Conservation (phyloP, 73 alveolate genomes). For the Uronychia setigera region DNA sequence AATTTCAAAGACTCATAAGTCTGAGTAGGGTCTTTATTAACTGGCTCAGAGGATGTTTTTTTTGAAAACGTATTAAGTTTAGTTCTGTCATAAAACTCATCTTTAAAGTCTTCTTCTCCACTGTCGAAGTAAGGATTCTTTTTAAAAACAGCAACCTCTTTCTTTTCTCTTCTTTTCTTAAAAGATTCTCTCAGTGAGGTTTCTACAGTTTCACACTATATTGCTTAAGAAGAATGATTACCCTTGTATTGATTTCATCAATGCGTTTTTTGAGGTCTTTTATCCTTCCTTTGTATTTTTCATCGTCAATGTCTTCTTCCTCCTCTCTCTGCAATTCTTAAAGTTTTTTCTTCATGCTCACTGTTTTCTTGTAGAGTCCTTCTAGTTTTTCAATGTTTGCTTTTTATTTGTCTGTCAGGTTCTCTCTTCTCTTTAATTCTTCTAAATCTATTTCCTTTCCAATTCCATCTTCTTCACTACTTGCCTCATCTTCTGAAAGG, state of each 20-base stretch:
- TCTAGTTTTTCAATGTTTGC: conserved; percentile 38
- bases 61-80: conserved; percentile 34
- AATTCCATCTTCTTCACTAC: conserved; percentile 31
- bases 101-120: conserved; percentile 50
- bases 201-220: conserved; percentile 19
- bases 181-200: conserved; percentile 19
- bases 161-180: conserved; percentile 23
- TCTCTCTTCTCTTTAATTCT: conserved; percentile 24
- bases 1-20: conserved; percentile 52
- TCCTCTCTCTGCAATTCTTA: conserved; percentile 26
- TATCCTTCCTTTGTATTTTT: conserved; percentile 20
- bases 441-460: conserved; percentile 38
- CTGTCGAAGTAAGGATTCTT: conserved; percentile 13
- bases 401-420: conserved; percentile 40
- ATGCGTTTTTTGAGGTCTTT: conserved; percentile 33
- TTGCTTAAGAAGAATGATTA: not conserved
- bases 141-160: conserved; percentile 8
- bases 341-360: conserved; percentile 17
- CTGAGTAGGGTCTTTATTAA: conserved; percentile 5
- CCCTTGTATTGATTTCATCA: conserved; percentile 10
- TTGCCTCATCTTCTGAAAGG: conserved; percentile 21
- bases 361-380: conserved; percentile 22
- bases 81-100: conserved; percentile 60
- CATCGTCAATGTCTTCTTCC: conserved; percentile 44
- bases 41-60: not conserved